Conservation (phyloP, 2,329 filamentous ascomycete genomes). For the Magnaporthiopsis incrustans region DNA sequence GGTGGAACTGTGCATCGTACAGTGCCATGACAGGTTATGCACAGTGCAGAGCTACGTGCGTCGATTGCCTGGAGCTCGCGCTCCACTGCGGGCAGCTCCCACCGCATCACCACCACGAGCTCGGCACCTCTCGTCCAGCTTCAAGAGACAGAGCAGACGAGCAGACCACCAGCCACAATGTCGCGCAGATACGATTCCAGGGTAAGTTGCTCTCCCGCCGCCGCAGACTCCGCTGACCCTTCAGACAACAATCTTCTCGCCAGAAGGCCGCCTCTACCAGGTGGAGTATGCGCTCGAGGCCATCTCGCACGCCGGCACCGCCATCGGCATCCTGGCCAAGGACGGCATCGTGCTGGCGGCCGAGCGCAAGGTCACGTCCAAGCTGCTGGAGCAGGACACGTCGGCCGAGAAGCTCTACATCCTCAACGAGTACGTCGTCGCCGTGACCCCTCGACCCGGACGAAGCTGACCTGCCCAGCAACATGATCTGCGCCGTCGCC, state of each 20-base stretch:
- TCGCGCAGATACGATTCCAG: slow-evolving; percentile 96
- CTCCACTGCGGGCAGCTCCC: slow-evolving; percentile 7
- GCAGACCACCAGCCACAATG: slow-evolving; percentile 42
- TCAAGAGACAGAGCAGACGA: too few relatives aligned
- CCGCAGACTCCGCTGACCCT: neutral
- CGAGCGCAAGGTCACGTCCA: slow-evolving; percentile 98
- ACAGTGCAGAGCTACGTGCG: slow-evolving; percentile 2
- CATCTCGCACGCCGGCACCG: slow-evolving; percentile 96
- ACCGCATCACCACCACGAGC: slow-evolving; percentile 10
- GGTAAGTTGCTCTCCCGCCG: slow-evolving; percentile 44
- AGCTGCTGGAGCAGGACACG: slow-evolving; percentile 97
- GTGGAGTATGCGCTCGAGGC: slow-evolving; percentile 99
- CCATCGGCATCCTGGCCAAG: slow-evolving; percentile 91
- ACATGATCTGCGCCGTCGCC: slow-evolving; percentile 99
- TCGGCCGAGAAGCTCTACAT: slow-evolving; percentile 99
- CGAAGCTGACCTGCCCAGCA: slow-evolving; percentile 46
- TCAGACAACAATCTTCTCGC: slow-evolving; percentile 99
- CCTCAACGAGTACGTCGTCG: slow-evolving; percentile 73
- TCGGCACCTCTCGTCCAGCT: slow-evolving; percentile 8
- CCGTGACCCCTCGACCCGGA: neutral
- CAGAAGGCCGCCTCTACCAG: slow-evolving; percentile 95
- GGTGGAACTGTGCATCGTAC: too few relatives aligned
- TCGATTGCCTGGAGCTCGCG: slow-evolving; percentile 36
- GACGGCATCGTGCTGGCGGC: slow-evolving; percentile 98
- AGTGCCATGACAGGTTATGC: too few relatives aligned